Conservation (phyloP, 2,329 filamentous ascomycete species). For the Fusarium torreyae region DNA sequence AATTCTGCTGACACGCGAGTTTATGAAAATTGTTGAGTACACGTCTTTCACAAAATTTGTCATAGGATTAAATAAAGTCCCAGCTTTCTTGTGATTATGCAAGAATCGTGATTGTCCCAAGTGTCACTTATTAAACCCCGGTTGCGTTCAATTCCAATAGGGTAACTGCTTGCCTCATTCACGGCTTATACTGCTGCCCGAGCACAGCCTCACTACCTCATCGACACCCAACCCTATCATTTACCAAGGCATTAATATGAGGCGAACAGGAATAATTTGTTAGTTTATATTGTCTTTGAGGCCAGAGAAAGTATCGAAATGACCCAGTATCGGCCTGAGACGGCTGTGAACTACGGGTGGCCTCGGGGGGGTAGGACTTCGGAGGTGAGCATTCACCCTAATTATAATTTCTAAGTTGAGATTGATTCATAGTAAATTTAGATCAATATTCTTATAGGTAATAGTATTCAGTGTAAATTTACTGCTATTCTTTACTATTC, state of each 20-base stretch:
- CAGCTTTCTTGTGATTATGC: background rate
- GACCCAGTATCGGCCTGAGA: no score
- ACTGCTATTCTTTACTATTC: no score
- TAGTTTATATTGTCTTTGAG: background rate
- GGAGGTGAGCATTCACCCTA: no score
- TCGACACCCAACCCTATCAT: background rate
- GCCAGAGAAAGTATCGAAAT: background rate
- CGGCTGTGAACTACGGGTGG: no score
- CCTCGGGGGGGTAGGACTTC: no score
- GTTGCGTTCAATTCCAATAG: conserved; percentile 4
- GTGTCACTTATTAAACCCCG: background rate
- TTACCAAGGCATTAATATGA: background rate
- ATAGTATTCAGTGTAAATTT: no score
- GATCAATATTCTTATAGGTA: no score
- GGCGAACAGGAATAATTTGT: no score
- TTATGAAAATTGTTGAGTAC: no score
- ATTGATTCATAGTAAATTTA: no score
- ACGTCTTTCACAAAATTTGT: background rate
- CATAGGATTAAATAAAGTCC: background rate
- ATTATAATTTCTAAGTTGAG: no score
- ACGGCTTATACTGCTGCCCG: conserved; percentile 5
- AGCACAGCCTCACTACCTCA: conserved; percentile 9
- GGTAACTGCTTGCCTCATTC: conserved; percentile 20
- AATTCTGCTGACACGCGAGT: background rate
- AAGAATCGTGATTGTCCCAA: background rate